phyloP scores from a whole-genome alignment of 2,329 filamentous ascomycete genomes.

The Bipolaris zeicola region DNA sequence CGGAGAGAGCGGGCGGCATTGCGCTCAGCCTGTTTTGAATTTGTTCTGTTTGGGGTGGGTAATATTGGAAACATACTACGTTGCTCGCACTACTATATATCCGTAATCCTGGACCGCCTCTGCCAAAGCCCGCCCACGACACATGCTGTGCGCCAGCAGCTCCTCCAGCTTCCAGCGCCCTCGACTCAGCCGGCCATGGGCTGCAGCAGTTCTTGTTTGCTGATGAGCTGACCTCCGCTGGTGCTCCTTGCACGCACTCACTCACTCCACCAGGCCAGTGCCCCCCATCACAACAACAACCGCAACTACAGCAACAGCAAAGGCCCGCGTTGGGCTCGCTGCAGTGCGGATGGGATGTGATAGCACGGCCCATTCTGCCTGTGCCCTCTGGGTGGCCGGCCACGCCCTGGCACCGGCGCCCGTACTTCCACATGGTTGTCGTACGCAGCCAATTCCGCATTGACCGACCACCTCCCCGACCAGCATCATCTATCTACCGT shows the following conservation, averaged over 20 bases:
- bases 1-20: neutral
- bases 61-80: slow-evolving; percentile 13
- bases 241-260: slow-evolving; percentile 1
- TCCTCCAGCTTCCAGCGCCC: no score
- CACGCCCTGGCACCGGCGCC: slow-evolving; percentile 27
- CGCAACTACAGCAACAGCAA: slow-evolving; percentile 2
- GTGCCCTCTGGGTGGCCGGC: slow-evolving; percentile 17
- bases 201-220: slow-evolving; percentile 19
- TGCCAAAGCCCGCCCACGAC: slow-evolving; percentile 1
- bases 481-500: slow-evolving; percentile 18
- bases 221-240: slow-evolving; percentile 12
- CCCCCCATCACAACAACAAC: neutral
- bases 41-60: slow-evolving; percentile 14
- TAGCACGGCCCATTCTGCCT: slow-evolving; percentile 28
- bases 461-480: slow-evolving; percentile 29
- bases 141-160: neutral
- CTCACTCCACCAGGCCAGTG: neutral
- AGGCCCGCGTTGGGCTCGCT: slow-evolving; percentile 31
- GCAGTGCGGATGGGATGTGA: slow-evolving; percentile 25
- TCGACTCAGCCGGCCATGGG: no score
- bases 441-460: slow-evolving; percentile 20
- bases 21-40: slow-evolving; percentile 12
- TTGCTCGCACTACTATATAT: slow-evolving; percentile 32
- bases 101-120: slow-evolving; percentile 25
- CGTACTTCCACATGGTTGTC: slow-evolving; percentile 29